phyloP scores from a whole-genome alignment of 2,329 filamentous ascomycete species.

The Leptodontidium sp. region DNA sequence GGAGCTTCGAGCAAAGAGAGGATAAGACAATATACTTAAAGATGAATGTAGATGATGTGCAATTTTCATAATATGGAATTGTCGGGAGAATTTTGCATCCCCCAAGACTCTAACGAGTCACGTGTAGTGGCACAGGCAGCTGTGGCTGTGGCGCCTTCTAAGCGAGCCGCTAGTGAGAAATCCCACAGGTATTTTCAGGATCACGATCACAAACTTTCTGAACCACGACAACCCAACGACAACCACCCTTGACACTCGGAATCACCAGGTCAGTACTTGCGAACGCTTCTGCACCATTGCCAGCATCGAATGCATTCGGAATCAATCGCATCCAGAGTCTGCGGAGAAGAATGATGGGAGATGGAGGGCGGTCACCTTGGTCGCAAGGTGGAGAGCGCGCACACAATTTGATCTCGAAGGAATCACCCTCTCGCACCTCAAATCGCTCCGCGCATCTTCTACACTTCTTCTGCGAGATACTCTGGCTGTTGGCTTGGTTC shows the following conservation, averaged over 20 bases:
- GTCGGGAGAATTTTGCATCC: too few species aligned
- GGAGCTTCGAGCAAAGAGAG: too few species aligned
- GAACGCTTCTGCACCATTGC: background rate
- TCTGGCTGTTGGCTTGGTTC: conserved; percentile 23
- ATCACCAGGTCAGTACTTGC: conserved; percentile 23
- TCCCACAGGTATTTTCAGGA: conserved; percentile 12
- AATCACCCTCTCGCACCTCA: conserved; percentile 10
- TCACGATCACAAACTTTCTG: background rate
- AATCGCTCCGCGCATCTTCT: conserved; percentile 14
- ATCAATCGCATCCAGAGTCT: conserved; percentile 12
- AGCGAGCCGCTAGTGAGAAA: conserved; percentile 14
- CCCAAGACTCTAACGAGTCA: too few species aligned
- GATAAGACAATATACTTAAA: too few species aligned
- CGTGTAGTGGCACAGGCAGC: too few species aligned
- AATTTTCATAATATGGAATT: too few species aligned
- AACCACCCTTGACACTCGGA: conserved; percentile 26
- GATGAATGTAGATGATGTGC: too few species aligned
- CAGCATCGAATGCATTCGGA: conserved; percentile 2
- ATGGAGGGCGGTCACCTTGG: background rate
- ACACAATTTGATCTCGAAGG: conserved; percentile 16
- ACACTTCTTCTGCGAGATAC: conserved; percentile 4
- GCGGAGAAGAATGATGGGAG: conserved; percentile 3
- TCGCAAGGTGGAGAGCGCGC: conserved; percentile 16
- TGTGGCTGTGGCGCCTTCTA: background rate
- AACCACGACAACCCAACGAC: conserved; percentile 26